A percentile compares a stretch with the other conserved stretches of the same genome.
phyloP scores from a whole-genome alignment of 768 basidiomycete species.

The Suillus plorans region DNA sequence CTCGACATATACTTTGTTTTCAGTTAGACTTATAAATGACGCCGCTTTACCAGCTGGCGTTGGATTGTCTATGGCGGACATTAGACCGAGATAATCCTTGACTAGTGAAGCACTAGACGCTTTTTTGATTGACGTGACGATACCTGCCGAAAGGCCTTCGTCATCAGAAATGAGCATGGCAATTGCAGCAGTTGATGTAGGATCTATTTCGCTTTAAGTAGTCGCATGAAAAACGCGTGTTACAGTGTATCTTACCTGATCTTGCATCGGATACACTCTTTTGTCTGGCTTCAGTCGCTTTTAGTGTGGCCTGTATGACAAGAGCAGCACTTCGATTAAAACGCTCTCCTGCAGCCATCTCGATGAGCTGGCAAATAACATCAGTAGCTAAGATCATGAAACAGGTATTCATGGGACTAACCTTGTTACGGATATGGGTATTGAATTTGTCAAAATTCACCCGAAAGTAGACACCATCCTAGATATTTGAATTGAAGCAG shows the following conservation, averaged over 20 bases:
- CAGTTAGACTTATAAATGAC: constrained; percentile 69
- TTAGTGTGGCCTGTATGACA: constrained; percentile 71
- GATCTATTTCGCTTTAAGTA: constrained; percentile 40
- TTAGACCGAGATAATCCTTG: constrained; percentile 79
- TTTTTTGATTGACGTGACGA: constrained; percentile 56
- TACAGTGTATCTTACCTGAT: constrained; percentile 47
- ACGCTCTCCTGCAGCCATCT: constrained; percentile 71
- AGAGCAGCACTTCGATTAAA: constrained; percentile 75
- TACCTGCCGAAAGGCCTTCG: constrained; percentile 58
- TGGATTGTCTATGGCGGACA: constrained; percentile 82
- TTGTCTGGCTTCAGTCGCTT: constrained; percentile 67
- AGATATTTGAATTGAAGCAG: constrained; percentile 1
- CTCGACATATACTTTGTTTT: constrained; percentile 77
- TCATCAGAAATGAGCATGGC: constrained; percentile 63
- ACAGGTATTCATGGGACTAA: constrained; percentile 33
- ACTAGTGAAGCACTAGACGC: constrained; percentile 56
- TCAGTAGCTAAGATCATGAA: constrained; percentile 7
- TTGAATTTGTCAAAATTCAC: constrained; percentile 90
- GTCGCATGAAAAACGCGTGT: background rate
- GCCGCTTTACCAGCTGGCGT: constrained; percentile 65
- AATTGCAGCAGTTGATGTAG: constrained; percentile 66
- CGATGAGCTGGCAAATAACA: constrained; percentile 60
- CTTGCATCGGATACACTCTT: constrained; percentile 57
- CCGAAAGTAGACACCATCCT: constrained; percentile 78
- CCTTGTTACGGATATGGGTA: constrained; percentile 83